phyloP scores from a whole-genome alignment of 2,329 filamentous ascomycete genomes.

The Emmonsia crescens region DNA sequence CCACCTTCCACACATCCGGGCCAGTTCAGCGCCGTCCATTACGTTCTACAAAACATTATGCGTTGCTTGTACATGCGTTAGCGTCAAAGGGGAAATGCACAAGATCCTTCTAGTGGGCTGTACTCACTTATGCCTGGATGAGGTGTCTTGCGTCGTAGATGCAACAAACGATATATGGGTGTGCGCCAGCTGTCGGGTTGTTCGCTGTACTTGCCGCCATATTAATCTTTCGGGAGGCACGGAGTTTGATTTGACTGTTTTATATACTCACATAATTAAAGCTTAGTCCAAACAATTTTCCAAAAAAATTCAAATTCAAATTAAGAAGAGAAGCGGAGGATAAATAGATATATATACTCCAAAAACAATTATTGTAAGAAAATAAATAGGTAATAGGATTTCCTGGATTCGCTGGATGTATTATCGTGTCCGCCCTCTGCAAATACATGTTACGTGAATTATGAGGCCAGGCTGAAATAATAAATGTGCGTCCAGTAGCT shows the following conservation, averaged over 20 bases:
- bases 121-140: background rate
- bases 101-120: background rate
- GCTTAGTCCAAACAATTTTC: background rate
- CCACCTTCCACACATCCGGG: no score
- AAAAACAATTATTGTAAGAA: background rate
- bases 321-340: background rate
- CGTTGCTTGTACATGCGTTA: background rate
- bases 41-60: background rate
- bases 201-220: background rate
- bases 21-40: background rate
- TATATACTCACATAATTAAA: background rate
- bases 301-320: background rate
- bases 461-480: no score
- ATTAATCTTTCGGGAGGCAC: background rate
- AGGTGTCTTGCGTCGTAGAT: background rate
- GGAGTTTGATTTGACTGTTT: background rate
- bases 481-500: no score
- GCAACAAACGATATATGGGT: background rate
- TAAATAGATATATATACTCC: background rate
- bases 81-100: background rate
- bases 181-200: background rate
- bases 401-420: background rate
- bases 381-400: background rate
- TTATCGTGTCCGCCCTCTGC: background rate
- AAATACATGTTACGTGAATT: background rate